These are phyloP conservation scores for Cubamyces sp. DNA, from an alignment of 768 basidiomycete genomes.

Conservation along the genomic window DNA sequence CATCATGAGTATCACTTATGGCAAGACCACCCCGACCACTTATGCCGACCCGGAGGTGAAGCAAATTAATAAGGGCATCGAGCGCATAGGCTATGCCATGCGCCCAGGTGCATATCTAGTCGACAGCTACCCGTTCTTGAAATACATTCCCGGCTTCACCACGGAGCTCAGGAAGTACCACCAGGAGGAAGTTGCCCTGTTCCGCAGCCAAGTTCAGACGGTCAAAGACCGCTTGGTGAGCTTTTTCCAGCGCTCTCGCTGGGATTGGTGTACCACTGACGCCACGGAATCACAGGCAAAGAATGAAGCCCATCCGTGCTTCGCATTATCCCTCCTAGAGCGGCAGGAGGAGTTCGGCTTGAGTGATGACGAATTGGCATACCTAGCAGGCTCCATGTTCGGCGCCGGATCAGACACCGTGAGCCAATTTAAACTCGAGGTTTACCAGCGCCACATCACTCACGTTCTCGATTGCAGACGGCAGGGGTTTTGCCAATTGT, in stretches of 20 bases:
- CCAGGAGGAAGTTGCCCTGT: slow-evolving; percentile 42
- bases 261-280: background rate
- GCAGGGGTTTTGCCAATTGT: slow-evolving; percentile 34
- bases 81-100: slow-evolving; percentile 42
- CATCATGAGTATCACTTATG: slow-evolving; percentile 44
- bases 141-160: slow-evolving; percentile 59
- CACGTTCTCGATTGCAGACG: slow-evolving; percentile 29
- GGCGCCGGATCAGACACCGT: slow-evolving; percentile 48
- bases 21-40: slow-evolving; percentile 43
- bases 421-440: slow-evolving; percentile 8
- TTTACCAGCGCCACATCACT: background rate
- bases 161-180: slow-evolving; percentile 61
- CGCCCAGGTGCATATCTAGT: slow-evolving; percentile 41
- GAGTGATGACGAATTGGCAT: slow-evolving; percentile 41
- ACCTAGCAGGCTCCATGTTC: slow-evolving; percentile 47
- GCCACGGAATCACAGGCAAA: slow-evolving; percentile 24
- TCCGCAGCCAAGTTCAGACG: slow-evolving; percentile 34
- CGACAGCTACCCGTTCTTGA: slow-evolving; percentile 42
- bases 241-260: background rate
- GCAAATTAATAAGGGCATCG: slow-evolving; percentile 39
- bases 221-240: slow-evolving; percentile 21
- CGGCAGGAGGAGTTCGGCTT: slow-evolving; percentile 38
- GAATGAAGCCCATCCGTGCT: slow-evolving; percentile 36
- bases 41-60: slow-evolving; percentile 42
- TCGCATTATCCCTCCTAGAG: slow-evolving; percentile 44